Percentiles rank a stretch among this genome's conserved stretches.
Conservation (phyloP, 441 rosid species). For the Erysimum cheiri region DNA sequence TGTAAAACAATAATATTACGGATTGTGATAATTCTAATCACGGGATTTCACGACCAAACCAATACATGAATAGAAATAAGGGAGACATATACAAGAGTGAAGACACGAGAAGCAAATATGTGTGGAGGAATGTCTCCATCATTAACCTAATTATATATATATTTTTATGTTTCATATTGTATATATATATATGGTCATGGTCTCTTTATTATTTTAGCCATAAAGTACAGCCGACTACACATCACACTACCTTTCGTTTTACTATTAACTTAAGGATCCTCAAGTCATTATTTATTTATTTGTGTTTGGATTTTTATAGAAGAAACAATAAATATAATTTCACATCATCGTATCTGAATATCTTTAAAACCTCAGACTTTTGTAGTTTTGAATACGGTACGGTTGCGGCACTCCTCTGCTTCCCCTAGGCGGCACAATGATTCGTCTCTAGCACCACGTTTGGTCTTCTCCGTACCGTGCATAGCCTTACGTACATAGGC, state of each 20-base stretch:
- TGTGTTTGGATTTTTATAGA: not conserved
- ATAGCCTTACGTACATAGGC: no score
- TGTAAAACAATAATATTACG: not conserved
- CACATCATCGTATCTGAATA: no score
- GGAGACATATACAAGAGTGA: slow-evolving; percentile 2
- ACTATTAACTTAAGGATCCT: not conserved
- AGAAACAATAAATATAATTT: no score
- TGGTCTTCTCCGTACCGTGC: no score
- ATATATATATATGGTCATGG: not conserved
- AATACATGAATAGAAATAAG: not conserved
- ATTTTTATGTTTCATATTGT: slow-evolving; percentile 1
- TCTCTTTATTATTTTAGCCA: not conserved
- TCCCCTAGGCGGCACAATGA: no score
- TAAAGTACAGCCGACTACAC: not conserved
- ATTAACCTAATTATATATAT: slow-evolving; percentile 33
- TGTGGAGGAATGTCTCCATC: slow-evolving; percentile 43
- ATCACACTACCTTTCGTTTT: not conserved
- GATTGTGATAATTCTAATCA: not conserved
- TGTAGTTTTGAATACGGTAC: no score
- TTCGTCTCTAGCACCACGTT: no score
- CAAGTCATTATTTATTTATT: not conserved
- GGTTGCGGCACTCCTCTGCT: no score
- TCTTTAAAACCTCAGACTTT: no score
- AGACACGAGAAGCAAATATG: slow-evolving; percentile 32
- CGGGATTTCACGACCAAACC: slow-evolving; percentile 9